Base-by-base conservation (phyloP, 495 filamentous ascomycete species). In the Lophiotrema nucula region DNA sequence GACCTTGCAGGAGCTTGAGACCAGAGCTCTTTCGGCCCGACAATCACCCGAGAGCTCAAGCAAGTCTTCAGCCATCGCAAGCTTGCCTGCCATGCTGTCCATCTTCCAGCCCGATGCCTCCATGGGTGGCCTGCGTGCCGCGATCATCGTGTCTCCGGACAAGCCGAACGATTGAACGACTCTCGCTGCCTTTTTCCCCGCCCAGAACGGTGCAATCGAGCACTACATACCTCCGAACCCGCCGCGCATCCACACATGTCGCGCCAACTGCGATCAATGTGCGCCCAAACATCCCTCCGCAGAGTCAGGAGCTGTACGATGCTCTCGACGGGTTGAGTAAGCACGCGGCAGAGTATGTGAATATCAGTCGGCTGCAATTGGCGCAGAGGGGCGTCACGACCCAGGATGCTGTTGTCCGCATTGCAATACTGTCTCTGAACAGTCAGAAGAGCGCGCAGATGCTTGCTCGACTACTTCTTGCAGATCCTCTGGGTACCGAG, bases 381-480 rank as follows among this genome's bases (percentile, higher is more conserved):
- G 92, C 90, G 16, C 70, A 90, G 67, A 79, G 85, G 46, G 89
- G 89, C 4, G 74, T 96, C 59, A 82, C 88, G 62, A 81, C 88
- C 58, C 74, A 80, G 37, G 66, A 74, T 53, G 74, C 78, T 27
- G 79, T 88, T n/a, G 81, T 90, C 62, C 76, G 92, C 31, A 77
- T 97, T 68, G 91, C 69, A 83, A 80, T 84, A 3, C 75, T 85
- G 24, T 78, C 80, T 12, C 62, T 82, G 38, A 75, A 77, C 42
- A 73, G 76, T 55, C 70, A 73, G 46, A 66, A 53, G 38, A 68
- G 70, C 39, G 79, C 83, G 46, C 74, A 81, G 58, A 81, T 81
- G 54, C 78, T 97, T 13, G 79, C 90, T 13, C 79, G 82, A 25
- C 73, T 87, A 28, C 71, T 95, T 44, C 76, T 96, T 18, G 88